Evolutionary conservation across 1,284 basidiomycete genomes (phyloP), one percentile per base, ranked within the genome.

Genomic region (Irpex sp.): DNA sequence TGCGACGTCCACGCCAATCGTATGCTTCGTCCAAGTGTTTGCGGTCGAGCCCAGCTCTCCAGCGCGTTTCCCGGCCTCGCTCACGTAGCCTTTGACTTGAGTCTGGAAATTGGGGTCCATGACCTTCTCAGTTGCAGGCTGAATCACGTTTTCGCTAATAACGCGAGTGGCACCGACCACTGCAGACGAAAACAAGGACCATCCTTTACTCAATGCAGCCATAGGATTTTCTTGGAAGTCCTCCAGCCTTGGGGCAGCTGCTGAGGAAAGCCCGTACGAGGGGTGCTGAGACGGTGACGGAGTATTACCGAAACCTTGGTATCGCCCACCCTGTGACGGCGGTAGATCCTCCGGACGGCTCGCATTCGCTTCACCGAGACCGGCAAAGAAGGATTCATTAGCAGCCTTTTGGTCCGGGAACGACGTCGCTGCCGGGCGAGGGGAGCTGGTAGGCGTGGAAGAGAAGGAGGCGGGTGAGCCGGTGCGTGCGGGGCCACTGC

Each of bases 291-390:
- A 80, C 7, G 87, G 84, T 1, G 83, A 75, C 9, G 90, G 87
- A 0, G 89, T 88, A 69, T 76, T 92, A 5, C 93, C 93, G 73
- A 96, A 96, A 13, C 93, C 93, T 68, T 87, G 85, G 74, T 95
- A 95, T 52, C 85, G 85, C 48, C 93, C 93, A 58, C 93, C 93
- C 77, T 94, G 93, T 1, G 90, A 92, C 31, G 93, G 93, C 2
- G 91, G 91, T 36, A 95, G 76, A 72, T 93, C 81, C 4, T 79
- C 83, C 13, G 91, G 82, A 15, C 93, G 85, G 58, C 75, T 76
- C 2, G 91, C 90, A 71, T 95, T 95, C 6, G 81, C 75, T 60
- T 84, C 82, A 8, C 93, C 93, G 19, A 95, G 82, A 54, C 75
- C 78, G 19, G 91, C 77, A 74, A 95, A 95, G 75, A 85, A 95